These are phyloP conservation scores for Buddleja alternifolia DNA, from an alignment of 257 asterid species.

Conservation along the genomic window DNA sequence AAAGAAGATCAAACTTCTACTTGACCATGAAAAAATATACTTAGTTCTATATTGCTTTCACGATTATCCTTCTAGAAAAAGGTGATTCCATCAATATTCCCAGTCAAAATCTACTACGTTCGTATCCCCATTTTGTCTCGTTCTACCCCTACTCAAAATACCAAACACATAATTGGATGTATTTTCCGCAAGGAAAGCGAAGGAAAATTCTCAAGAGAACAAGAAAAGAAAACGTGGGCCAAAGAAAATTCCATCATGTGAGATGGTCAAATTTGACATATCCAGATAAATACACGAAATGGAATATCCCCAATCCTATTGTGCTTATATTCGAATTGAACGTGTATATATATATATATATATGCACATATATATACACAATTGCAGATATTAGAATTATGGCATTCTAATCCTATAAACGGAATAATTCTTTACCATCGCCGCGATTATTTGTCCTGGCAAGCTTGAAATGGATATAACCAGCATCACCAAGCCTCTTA, in stretches of 20 bases:
- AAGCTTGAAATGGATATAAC: conserved; percentile 80
- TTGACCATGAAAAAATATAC: neutral
- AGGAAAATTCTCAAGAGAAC: conserved; percentile 17
- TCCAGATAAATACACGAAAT: conserved; percentile 3
- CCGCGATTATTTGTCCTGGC: conserved; percentile 97
- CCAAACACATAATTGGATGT: conserved; percentile 26
- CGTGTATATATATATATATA: too few species aligned
- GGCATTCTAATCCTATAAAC: neutral
- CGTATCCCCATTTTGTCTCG: conserved; percentile 17
- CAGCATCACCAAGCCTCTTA: conserved; percentile 96
- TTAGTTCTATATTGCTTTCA: conserved; percentile 11
- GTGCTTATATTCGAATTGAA: neutral
- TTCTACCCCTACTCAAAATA: conserved; percentile 24
- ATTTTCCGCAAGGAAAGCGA: conserved; percentile 7
- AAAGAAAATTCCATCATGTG: conserved; percentile 10
- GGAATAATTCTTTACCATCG: conserved; percentile 60
- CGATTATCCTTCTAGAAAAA: conserved; percentile 26
- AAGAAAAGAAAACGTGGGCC: conserved; percentile 8
- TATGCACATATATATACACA: too few species aligned
- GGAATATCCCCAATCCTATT: neutral
- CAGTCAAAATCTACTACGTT: conserved; percentile 26
- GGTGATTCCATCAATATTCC: conserved; percentile 19
- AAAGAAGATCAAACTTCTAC: conserved; percentile 9
- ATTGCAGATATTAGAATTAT: neutral
- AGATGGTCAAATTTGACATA: conserved; percentile 14